Conservation (phyloP, 2,329 filamentous ascomycete genomes). For the Alternaria brassicae region DNA sequence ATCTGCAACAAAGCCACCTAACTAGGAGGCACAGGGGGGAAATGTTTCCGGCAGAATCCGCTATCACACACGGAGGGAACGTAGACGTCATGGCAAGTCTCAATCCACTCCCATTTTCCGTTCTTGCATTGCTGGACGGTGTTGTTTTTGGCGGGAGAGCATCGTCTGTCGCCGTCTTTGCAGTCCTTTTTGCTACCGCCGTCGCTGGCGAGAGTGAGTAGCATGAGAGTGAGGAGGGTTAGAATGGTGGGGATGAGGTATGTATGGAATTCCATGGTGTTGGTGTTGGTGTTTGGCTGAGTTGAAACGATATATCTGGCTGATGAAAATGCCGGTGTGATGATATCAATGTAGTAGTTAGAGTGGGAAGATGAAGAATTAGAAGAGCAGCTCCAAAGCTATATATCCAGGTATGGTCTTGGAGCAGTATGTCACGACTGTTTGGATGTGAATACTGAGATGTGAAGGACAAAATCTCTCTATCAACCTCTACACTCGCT, state of each 20-base stretch:
- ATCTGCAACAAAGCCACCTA: too few species aligned
- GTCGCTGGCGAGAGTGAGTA: neutral
- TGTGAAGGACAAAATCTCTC: too few species aligned
- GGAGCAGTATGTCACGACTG: neutral
- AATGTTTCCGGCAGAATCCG: neutral
- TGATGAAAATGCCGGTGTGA: neutral
- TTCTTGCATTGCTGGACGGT: neutral
- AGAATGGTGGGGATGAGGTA: neutral
- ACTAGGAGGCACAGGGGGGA: neutral
- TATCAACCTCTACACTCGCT: too few species aligned
- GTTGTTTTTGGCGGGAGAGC: neutral
- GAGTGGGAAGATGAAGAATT: neutral
- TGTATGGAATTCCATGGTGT: neutral
- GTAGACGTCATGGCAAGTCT: neutral
- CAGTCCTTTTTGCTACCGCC: fast-evolving
- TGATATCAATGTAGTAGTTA: neutral
- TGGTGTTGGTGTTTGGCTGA: neutral
- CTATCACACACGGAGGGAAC: neutral
- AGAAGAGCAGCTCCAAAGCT: neutral
- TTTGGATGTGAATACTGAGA: neutral
- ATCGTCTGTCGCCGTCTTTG: neutral
- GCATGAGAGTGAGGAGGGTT: neutral
- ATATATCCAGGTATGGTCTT: neutral
- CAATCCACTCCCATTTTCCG: neutral
- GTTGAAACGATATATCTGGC: neutral